phyloP scores from a whole-genome alignment of 768 basidiomycete species.

The Suillus weaverae region DNA sequence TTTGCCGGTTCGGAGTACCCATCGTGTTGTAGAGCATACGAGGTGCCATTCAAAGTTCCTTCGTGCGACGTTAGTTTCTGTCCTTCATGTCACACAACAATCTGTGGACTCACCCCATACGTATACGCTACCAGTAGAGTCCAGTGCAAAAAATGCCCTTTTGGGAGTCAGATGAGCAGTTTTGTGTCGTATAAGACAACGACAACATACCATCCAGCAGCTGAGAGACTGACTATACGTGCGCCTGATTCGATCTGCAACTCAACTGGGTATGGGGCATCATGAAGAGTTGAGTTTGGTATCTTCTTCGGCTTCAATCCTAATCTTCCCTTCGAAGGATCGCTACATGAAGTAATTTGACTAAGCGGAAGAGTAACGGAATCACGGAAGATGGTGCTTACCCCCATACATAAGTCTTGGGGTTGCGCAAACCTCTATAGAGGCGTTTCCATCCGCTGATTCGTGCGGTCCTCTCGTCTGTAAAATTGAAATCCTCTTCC shows the following conservation, averaged over 20 bases:
- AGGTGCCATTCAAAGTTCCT: conserved; percentile 63
- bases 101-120: conserved; percentile 68
- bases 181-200: conserved; percentile 6
- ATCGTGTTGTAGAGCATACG: conserved; percentile 42
- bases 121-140: conserved; percentile 68
- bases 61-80: conserved; percentile 7
- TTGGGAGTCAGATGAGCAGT: background rate
- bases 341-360: conserved; percentile 40
- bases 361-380: conserved; percentile 1
- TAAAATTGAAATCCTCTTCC: conserved; percentile 74
- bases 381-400: conserved; percentile 30
- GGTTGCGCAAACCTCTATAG: conserved; percentile 67
- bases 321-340: conserved; percentile 60
- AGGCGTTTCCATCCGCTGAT: conserved; percentile 79
- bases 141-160: conserved; percentile 88
- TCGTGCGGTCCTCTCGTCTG: conserved; percentile 68
- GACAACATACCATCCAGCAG: conserved; percentile 74
- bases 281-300: conserved; percentile 35
- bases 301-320: conserved; percentile 41
- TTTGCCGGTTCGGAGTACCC: conserved; percentile 60
- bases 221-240: conserved; percentile 69
- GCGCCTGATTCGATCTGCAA: conserved; percentile 54
- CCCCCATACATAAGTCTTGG: conserved; percentile 60
- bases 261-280: conserved; percentile 64
- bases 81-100: conserved; percentile 3